phyloP scores from a whole-genome alignment of 768 basidiomycete genomes.

The Crepidotus variabilis region DNA sequence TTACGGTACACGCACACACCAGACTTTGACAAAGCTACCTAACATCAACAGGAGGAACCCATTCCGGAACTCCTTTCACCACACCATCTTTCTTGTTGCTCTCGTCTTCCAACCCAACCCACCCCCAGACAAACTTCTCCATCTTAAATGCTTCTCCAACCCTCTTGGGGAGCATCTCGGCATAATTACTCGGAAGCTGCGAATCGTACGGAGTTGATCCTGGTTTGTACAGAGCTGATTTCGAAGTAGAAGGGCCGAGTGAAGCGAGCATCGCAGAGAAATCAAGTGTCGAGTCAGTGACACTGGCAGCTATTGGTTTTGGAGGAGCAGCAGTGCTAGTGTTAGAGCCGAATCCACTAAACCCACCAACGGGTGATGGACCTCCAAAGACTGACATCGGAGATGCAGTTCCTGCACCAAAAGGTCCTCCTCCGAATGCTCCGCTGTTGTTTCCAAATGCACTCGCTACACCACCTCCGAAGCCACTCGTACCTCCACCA shows the following conservation, averaged over 20 bases:
- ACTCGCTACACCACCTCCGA: background rate
- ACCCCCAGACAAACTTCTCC: constrained; percentile 55
- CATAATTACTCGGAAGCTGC: constrained; percentile 57
- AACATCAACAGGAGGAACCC: constrained; percentile 60
- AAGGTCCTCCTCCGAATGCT: background rate
- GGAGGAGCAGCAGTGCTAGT: background rate
- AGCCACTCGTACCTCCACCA: background rate
- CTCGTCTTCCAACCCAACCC: constrained; percentile 37
- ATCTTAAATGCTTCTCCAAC: constrained; percentile 51
- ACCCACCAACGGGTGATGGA: constrained; percentile 4
- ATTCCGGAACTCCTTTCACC: constrained; percentile 68
- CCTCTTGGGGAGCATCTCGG: constrained; percentile 44
- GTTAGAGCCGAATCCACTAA: constrained; percentile 13
- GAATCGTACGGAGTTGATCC: constrained; percentile 52
- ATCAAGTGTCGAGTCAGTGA: constrained; percentile 4
- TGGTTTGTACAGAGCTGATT: constrained; percentile 32
- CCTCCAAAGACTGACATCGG: constrained; percentile 20
- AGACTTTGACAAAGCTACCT: constrained; percentile 4
- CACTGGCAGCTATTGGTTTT: background rate
- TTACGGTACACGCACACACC: background rate
- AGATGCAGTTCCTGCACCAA: background rate
- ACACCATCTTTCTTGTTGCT: constrained; percentile 59
- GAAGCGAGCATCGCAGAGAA: constrained; percentile 6
- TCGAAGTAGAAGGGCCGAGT: background rate
- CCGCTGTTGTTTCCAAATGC: background rate